Evolutionary conservation across 306 rosid species (phyloP).

Genomic region (Vicia sativa): DNA sequence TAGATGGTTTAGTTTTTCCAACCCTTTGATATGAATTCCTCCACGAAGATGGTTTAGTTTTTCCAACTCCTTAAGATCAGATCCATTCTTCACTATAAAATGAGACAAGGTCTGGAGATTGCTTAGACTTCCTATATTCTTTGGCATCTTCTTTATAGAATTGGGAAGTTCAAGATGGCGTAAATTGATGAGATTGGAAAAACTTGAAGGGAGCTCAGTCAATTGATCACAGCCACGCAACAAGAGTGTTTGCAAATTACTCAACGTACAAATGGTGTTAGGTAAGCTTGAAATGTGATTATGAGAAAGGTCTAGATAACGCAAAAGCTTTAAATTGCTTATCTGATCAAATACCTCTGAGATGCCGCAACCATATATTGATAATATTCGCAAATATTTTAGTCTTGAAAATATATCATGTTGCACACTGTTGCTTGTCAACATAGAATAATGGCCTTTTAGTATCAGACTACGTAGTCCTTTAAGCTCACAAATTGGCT

Average conservation of each 20-base stretch:
- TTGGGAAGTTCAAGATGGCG: constrained; percentile 21
- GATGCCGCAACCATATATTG: neutral
- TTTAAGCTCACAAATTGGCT: neutral
- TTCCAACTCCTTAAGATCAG: constrained; percentile 1
- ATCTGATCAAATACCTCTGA: neutral
- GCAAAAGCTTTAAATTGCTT: neutral
- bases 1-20: neutral
- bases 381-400: neutral
- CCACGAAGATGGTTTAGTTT: constrained; percentile 18
- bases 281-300: constrained; percentile 26
- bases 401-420: constrained; percentile 4
- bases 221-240: neutral
- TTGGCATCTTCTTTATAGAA: constrained; percentile 22
- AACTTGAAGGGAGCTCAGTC: constrained; percentile 3
- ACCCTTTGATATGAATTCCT: neutral
- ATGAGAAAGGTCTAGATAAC: neutral
- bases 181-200: constrained; percentile 35
- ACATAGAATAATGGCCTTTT: too few species aligned
- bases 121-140: constrained; percentile 2
- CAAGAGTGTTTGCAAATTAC: constrained; percentile 37
- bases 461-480: neutral
- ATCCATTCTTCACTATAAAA: neutral
- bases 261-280: constrained; percentile 31
- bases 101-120: neutral
- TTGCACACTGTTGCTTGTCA: neutral